Conservation (phyloP, 2,329 filamentous ascomycete genomes). For the Moelleriella libera region DNA sequence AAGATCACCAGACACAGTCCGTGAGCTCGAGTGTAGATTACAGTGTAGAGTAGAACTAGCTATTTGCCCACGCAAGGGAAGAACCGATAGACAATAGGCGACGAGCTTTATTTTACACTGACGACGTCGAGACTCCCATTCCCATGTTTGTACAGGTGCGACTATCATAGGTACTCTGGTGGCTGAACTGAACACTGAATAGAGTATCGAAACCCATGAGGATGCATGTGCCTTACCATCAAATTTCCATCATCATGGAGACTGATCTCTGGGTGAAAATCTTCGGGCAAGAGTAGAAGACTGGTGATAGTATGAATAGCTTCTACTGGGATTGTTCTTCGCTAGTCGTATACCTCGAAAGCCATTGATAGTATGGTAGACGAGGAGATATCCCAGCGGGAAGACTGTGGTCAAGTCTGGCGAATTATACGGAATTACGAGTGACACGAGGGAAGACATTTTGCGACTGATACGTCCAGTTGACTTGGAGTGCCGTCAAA, state of each 20-base stretch:
- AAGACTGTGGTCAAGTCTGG: neutral
- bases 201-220: neutral
- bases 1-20: constrained; percentile 2
- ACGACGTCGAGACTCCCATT: neutral
- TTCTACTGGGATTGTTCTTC: constrained; percentile 52
- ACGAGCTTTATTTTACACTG: constrained; percentile 3
- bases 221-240: constrained; percentile 63
- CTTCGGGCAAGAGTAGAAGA: constrained; percentile 61
- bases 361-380: constrained; percentile 57
- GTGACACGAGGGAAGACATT: neutral
- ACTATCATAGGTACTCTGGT: neutral
- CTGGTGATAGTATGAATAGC: constrained; percentile 29
- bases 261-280: constrained; percentile 50
- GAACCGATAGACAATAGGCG: constrained; percentile 6
- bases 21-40: constrained; percentile 5
- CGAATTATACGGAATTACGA: constrained; percentile 7
- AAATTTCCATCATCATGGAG: constrained; percentile 62
- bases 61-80: constrained; percentile 4
- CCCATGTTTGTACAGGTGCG: neutral
- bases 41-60: constrained; percentile 5
- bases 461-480: too few relatives aligned
- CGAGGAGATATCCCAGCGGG: constrained; percentile 82
- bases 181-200: neutral
- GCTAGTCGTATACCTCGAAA: constrained; percentile 90
- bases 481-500: too few relatives aligned